phyloP scores from a whole-genome alignment of 768 basidiomycete genomes.

The Russula sp. region DNA sequence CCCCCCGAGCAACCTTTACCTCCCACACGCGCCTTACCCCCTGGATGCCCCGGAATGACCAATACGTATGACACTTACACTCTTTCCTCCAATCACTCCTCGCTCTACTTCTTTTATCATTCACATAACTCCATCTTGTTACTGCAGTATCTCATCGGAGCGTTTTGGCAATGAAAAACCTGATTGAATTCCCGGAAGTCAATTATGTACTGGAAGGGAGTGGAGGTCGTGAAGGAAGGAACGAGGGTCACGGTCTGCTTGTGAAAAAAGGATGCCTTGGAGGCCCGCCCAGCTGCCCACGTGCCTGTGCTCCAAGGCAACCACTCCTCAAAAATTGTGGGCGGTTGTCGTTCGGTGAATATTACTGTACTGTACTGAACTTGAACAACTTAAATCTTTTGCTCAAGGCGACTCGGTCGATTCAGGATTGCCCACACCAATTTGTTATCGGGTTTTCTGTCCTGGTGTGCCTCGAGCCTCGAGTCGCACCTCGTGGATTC shows the following conservation, averaged over 20 bases:
- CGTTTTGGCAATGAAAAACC: conserved; percentile 12
- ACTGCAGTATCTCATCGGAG: conserved; percentile 4
- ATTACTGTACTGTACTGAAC: no score
- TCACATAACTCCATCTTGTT: conserved; percentile 15
- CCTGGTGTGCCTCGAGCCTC: background rate
- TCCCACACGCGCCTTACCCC: conserved; percentile 6
- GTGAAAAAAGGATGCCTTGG: background rate
- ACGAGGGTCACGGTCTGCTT: background rate
- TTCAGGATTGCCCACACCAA: background rate
- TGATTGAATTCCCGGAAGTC: conserved; percentile 14
- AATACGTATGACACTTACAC: conserved; percentile 21
- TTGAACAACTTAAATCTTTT: no score
- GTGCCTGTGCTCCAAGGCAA: background rate
- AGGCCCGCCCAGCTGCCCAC: background rate
- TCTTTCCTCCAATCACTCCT: conserved; percentile 4
- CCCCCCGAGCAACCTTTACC: conserved; percentile 9
- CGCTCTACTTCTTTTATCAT: conserved; percentile 21
- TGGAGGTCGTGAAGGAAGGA: background rate
- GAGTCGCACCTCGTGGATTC: conserved; percentile 9
- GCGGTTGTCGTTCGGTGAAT: no score
- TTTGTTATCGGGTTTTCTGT: background rate
- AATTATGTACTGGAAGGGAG: background rate
- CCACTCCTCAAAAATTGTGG: background rate
- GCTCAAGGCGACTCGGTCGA: background rate
- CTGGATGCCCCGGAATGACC: conserved; percentile 24